Base-by-base conservation (phyloP, 2,329 filamentous ascomycete species). In the Cryphonectria japonica region DNA sequence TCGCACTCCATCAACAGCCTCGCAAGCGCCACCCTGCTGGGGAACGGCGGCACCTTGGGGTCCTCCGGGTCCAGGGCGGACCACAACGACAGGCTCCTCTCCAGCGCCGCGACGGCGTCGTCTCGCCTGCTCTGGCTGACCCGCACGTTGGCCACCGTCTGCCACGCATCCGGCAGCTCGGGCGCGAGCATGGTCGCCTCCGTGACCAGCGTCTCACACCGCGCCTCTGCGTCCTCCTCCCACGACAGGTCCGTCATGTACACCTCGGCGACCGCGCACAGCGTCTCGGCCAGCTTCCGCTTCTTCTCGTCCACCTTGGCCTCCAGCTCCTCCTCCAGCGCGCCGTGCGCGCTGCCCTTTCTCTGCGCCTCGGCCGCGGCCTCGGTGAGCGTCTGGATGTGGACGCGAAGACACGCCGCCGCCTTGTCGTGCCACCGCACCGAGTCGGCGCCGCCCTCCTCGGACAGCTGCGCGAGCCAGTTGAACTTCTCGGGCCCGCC, bases 171-270 rank as follows among this genome's bases (percentile, higher is more conserved):
- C 4, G 95, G 88, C 69, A 89, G 91, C 69, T 91, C 88, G 4
- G 95, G 94, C 71, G 93, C 93, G 73, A 97, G 89, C 76, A 97
- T 84, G 70, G 96, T 91, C 37, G 96, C 96, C 83, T 99, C 94
- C 7, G 95, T 97, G 74, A 98, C 89, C 71, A 97, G 89, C 6
- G 89, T 84, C 82, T 99, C 95, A 84, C 97, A 99, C 75, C 91
- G 89, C 75, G 88, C 85, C 83, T 99, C 96, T 6, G 95, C 96
- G 78, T 98, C 94, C 67, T 91, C 89, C 82, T 98, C 95, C 93
- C 88, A 96, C 77, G 93, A 96, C 76, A 98, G 83, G 83, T 99
- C 96, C 14, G 96, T 99, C 96, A 99, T 99, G 85, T 98, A 99
- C 66, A 99, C 94, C 83, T 99, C 96, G 8, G 93, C 91, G 72